These are phyloP conservation scores for Raffaelea ambrosiae DNA, from an alignment of 2,329 filamentous ascomycete species.

Conservation along the genomic window DNA sequence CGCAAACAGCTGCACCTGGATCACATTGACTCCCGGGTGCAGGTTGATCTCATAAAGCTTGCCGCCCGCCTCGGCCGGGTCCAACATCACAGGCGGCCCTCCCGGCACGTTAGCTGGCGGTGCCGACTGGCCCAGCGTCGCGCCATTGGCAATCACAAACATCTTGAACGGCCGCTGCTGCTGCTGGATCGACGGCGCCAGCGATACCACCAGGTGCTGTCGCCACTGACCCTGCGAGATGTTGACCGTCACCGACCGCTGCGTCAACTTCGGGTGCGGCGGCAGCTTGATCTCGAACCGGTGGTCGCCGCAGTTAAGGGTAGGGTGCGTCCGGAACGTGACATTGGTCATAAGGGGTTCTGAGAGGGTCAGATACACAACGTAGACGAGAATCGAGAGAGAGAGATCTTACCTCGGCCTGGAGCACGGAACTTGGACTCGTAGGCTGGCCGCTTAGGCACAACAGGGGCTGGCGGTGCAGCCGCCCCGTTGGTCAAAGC, in stretches of 20 bases:
- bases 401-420: conserved; percentile 31
- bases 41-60: conserved; percentile 71
- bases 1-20: conserved; percentile 71
- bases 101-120: conserved; percentile 47
- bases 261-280: conserved; percentile 55
- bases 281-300: conserved; percentile 56
- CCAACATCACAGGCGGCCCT: too few species aligned
- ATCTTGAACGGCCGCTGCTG: conserved; percentile 63
- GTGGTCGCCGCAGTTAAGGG: conserved; percentile 47
- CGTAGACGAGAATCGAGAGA: not conserved
- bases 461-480: conserved; percentile 20
- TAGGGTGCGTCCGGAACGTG: conserved; percentile 59
- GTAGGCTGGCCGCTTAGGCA: conserved; percentile 23
- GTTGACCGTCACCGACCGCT: conserved; percentile 66
- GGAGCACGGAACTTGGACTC: conserved; percentile 26
- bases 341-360: conserved; percentile 62
- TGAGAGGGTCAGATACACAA: conserved; percentile 19
- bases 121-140: conserved; percentile 42
- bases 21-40: conserved; percentile 62
- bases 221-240: conserved; percentile 60
- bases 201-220: conserved; percentile 60
- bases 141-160: conserved; percentile 63
- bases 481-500: conserved; percentile 3
- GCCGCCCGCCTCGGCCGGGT: conserved; percentile 44
- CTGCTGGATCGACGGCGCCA: conserved; percentile 53